Percentiles rank a stretch among this genome's conserved stretches.
Conservation (phyloP, 2,329 filamentous ascomycete species). For the Cladosporium phlei region DNA sequence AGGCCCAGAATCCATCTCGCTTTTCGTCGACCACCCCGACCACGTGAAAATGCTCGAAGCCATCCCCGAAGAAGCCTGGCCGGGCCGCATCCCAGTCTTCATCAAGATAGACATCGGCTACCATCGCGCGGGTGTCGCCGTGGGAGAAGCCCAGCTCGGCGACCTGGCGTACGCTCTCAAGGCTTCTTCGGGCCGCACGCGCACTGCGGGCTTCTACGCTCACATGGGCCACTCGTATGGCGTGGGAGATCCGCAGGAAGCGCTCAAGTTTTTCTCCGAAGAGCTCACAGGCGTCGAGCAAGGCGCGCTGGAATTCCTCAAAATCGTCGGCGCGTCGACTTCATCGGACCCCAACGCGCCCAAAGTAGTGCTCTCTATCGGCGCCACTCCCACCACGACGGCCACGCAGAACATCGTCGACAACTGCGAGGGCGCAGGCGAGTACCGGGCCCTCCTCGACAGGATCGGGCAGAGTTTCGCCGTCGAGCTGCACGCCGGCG, state of each 20-base stretch:
- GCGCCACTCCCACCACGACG: conserved; percentile 70
- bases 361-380: conserved; percentile 60
- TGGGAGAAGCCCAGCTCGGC: conserved; percentile 44
- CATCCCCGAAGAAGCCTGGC: conserved; percentile 40
- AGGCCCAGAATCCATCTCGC: conserved; percentile 52
- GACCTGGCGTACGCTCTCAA: conserved; percentile 47
- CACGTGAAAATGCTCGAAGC: conserved; percentile 53
- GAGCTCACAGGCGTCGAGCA: conserved; percentile 55
- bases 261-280: conserved; percentile 53
- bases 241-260: conserved; percentile 50
- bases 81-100: conserved; percentile 52
- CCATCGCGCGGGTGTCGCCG: conserved; percentile 62
- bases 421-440: conserved; percentile 30
- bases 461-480: conserved; percentile 31
- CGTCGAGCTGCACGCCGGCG: conserved; percentile 70
- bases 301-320: conserved; percentile 39
- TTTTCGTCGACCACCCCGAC: conserved; percentile 65
- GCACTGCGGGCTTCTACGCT: conserved; percentile 63
- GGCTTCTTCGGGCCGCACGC: conserved; percentile 37
- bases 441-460: conserved; percentile 31
- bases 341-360: conserved; percentile 12
- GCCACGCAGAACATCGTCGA: conserved; percentile 57
- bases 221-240: conserved; percentile 70
- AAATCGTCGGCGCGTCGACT: conserved; percentile 18
- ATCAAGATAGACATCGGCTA: conserved; percentile 73